These are phyloP conservation scores for Blastocystis sp. DNA, from an alignment of 352 stramenopile species.

Conservation along the genomic window DNA sequence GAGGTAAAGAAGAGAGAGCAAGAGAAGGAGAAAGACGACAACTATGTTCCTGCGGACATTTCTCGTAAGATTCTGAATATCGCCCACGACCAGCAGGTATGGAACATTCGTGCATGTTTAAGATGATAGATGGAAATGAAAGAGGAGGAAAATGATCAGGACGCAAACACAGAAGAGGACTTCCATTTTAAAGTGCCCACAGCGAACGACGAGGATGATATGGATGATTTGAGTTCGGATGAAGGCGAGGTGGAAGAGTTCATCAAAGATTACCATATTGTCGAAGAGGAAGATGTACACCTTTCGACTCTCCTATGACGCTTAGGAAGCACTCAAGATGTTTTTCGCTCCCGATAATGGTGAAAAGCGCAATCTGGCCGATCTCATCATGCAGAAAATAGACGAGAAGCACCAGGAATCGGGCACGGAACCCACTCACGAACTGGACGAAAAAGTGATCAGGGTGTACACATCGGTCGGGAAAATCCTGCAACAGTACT, in stretches of 20 bases:
- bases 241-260: conserved; percentile 66
- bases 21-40: conserved; percentile 65
- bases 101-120: conserved; percentile 53
- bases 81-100: conserved; percentile 69
- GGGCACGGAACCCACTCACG: conserved; percentile 66
- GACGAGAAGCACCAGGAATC: conserved; percentile 86
- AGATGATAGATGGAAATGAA: conserved; percentile 31
- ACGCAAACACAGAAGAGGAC: conserved; percentile 77
- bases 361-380: conserved; percentile 84
- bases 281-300: conserved; percentile 74
- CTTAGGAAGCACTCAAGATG: conserved; percentile 77
- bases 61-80: conserved; percentile 70
- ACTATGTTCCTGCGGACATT: conserved; percentile 51
- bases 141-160: conserved; percentile 69
- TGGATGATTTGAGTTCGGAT: conserved; percentile 80
- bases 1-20: conserved; percentile 62
- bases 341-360: conserved; percentile 72
- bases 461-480: conserved; percentile 97
- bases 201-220: conserved; percentile 77
- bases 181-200: conserved; percentile 69
- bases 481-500: conserved; percentile 80
- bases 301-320: conserved; percentile 67
- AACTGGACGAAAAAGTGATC: conserved; percentile 87
- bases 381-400: conserved; percentile 99
- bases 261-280: conserved; percentile 70